Evolutionary conservation across 192 early-diverging fungal genomes (phyloP).

Genomic region (Glomus cerebriforme): DNA sequence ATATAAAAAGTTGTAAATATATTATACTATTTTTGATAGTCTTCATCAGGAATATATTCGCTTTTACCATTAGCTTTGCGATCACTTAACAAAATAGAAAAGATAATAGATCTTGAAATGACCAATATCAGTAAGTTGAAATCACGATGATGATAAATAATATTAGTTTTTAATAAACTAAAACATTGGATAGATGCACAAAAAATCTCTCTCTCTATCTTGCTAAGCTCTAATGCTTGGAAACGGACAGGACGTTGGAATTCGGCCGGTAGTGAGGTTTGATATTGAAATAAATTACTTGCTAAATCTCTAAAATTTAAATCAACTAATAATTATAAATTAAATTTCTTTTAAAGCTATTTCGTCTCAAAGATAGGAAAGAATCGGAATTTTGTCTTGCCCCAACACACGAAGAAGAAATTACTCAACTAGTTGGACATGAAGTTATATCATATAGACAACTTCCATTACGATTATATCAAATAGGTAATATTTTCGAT

Average conservation of each 20-base stretch:
- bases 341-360: constrained; percentile 51
- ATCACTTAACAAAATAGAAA: constrained; percentile 72
- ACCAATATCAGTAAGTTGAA: constrained; percentile 55
- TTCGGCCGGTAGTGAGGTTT: constrained; percentile 60
- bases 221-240: constrained; percentile 74
- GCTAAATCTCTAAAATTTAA: background rate
- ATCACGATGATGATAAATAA: background rate
- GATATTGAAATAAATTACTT: background rate
- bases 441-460: constrained; percentile 71
- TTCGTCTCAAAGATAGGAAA: constrained; percentile 80
- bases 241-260: constrained; percentile 80
- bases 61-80: constrained; percentile 82
- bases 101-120: constrained; percentile 84
- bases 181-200: constrained; percentile 54
- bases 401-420: constrained; percentile 94
- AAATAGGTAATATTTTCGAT: constrained; percentile 56
- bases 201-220: constrained; percentile 69
- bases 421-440: constrained; percentile 70
- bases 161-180: background rate
- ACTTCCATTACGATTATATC: constrained; percentile 85
- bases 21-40: constrained; percentile 45
- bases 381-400: constrained; percentile 67
- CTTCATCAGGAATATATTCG: constrained; percentile 80
- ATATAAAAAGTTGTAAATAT: background rate
- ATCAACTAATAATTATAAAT: background rate